Conservation (phyloP, 495 filamentous ascomycete species). For the Aspergillus hancockii region DNA sequence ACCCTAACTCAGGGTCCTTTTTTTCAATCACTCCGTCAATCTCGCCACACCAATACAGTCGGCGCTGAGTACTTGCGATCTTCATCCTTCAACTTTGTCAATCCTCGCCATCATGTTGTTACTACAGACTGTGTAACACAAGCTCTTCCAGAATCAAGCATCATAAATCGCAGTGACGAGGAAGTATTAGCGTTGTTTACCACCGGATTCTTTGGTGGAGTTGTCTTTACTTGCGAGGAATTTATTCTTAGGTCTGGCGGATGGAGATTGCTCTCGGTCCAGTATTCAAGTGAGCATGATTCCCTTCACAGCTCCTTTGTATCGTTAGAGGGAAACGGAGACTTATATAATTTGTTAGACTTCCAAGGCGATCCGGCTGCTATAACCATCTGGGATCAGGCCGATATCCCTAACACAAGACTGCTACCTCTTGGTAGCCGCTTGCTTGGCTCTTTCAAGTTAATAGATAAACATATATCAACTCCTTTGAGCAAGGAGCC, state of each 20-base stretch:
- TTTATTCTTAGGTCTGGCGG: slow-evolving; percentile 13
- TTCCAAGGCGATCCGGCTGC: slow-evolving; percentile 9
- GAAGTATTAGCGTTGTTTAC: slow-evolving; percentile 19
- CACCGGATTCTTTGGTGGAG: slow-evolving; percentile 20
- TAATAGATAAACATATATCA: slow-evolving; percentile 21
- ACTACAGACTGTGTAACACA: slow-evolving; percentile 19
- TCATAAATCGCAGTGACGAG: slow-evolving; percentile 19
- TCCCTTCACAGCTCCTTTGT: not conserved
- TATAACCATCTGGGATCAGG: slow-evolving; percentile 14
- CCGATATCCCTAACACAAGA: slow-evolving; percentile 9
- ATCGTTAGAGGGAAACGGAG: not conserved
- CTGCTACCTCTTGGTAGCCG: slow-evolving; percentile 17
- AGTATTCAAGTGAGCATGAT: slow-evolving; percentile 15
- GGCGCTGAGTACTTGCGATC: slow-evolving; percentile 18
- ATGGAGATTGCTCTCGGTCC: slow-evolving; percentile 14
- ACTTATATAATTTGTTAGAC: slow-evolving; percentile 1
- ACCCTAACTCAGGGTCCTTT: not conserved
- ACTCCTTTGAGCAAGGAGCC: not conserved
- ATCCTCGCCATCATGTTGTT: slow-evolving; percentile 19
- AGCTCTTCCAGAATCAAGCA: slow-evolving; percentile 10
- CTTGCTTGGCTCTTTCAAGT: slow-evolving; percentile 20
- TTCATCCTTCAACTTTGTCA: slow-evolving; percentile 12
- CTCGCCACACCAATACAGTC: slow-evolving; percentile 9
- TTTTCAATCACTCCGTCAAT: slow-evolving; percentile 17
- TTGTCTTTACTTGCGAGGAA: slow-evolving; percentile 21